phyloP scores from a whole-genome alignment of 129 eudicot species.

The Saposhnikovia divaricata region DNA sequence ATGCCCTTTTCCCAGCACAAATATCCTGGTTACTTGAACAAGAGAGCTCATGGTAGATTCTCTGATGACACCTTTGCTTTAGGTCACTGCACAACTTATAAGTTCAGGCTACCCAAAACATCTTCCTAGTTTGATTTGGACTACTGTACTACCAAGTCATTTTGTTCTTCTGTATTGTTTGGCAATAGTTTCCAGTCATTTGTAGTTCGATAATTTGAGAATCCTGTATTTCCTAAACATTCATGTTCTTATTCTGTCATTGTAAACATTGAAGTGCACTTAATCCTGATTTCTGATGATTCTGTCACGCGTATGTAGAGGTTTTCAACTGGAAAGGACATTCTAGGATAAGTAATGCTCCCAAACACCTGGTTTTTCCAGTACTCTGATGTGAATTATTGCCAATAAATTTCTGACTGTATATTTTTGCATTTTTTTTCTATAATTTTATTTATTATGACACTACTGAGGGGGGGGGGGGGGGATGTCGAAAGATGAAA shows the following conservation, averaged over 20 bases:
- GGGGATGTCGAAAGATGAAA: too few relatives aligned
- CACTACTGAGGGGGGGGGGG: too few relatives aligned
- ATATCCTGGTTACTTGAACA: slow-evolving; percentile 35
- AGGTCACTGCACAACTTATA: slow-evolving; percentile 28
- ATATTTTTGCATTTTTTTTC: too few relatives aligned
- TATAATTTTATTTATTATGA: too few relatives aligned
- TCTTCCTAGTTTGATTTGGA: not conserved
- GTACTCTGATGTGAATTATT: not conserved
- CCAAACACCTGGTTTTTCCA: not conserved
- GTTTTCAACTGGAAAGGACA: not conserved
- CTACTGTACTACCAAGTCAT: not conserved
- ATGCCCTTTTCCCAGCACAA: slow-evolving; percentile 23
- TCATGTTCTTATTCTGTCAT: not conserved
- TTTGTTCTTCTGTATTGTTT: not conserved
- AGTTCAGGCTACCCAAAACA: slow-evolving; percentile 18
- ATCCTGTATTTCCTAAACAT: not conserved
- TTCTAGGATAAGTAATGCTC: not conserved
- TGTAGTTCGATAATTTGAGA: not conserved
- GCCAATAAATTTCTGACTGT: not conserved
- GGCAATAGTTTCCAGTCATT: not conserved
- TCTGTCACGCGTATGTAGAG: not conserved
- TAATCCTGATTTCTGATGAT: not conserved
- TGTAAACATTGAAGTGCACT: not conserved
- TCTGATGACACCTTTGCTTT: slow-evolving; percentile 31
- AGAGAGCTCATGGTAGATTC: slow-evolving; percentile 35